Evolutionary conservation across 306 rosid species (phyloP), one percentile per base, ranked within the genome.

Genomic region (Ammopiptanthus mongolicus): DNA sequence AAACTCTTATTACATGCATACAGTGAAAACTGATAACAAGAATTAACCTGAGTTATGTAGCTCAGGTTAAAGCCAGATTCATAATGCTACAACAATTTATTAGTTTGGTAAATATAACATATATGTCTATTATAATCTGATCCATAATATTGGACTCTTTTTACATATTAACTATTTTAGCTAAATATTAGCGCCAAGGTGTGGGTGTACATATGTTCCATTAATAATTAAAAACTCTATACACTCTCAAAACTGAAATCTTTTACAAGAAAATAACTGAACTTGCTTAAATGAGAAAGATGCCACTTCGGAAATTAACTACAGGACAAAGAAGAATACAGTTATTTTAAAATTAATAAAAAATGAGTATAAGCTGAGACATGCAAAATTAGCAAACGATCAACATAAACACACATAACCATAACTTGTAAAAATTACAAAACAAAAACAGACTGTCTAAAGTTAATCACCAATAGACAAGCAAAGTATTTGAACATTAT

Each of bases 401-500:
- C 57, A 71, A 66, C 13, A 63, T 36, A 71, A 28, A 42, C 47
- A 59, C 29, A 37, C 25, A 71, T 73, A 52, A 48, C 10, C 15
- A 8, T 36, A 23, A 62, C 63, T 25, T 28, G 75, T 50, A 53
- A 36, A 71, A 47, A 63, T 37, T 64, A 69, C 3, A 56, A 78
- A 52, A 47, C n/a, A 67, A 75, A 48, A 29, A 47, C 29, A 52
- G 46, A 76, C 9, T 18, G 64, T 31, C 57, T 29, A 56, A 82
- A 78, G 76, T 55, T 84, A 56, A 68, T 79, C 65, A 95, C 97
- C 98, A 59, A 88, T 79, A 33, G 98, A 90, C 66, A 91, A 82
- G 89, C 98, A 91, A 11, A 95, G 84, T 69, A 95, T 81, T 75
- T 81, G 93, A 87, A 90, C 74, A 73, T 82, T 75, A 61, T 90